Percentiles rank a stretch among this genome's conserved stretches.
phyloP scores from a whole-genome alignment of 2,329 filamentous ascomycete genomes.

The Huntiella omanensis region DNA sequence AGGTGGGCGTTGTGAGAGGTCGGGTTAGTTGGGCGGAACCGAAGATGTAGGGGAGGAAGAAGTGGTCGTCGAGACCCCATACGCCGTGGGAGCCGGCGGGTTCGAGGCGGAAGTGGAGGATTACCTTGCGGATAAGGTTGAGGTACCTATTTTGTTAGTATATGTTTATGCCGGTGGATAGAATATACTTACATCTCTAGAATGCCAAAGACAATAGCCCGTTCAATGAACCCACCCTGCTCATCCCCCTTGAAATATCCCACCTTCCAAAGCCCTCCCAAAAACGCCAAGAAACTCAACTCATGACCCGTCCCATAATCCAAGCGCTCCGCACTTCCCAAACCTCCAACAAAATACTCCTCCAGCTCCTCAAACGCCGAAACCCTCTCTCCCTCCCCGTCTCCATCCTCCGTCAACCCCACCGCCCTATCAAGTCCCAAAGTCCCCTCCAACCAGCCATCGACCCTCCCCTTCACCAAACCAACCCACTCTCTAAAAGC shows the following conservation, averaged over 20 bases:
- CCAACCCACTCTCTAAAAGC: conserved; percentile 75
- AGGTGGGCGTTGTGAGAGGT: conserved; percentile 27
- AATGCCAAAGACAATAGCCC: conserved; percentile 62
- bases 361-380: conserved; percentile 15
- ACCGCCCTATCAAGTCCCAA: conserved; percentile 14
- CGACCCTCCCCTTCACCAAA: conserved; percentile 41
- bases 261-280: conserved; percentile 82
- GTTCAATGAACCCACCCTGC: conserved; percentile 41
- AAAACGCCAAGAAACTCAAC: conserved; percentile 79
- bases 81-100: conserved; percentile 93
- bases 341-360: conserved; percentile 61
- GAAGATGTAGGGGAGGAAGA: conserved; percentile 83
- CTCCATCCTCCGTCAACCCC: conserved; percentile 1
- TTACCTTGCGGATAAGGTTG: conserved; percentile 61
- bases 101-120: conserved; percentile 80
- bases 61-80: conserved; percentile 97
- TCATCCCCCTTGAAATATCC: conserved; percentile 49
- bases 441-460: conserved; percentile 28
- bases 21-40: conserved; percentile 79
- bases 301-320: conserved; percentile 97
- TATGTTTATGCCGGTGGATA: conserved; percentile 8
- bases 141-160: conserved; percentile 40
- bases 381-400: conserved; percentile 1
- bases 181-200: conserved; percentile 53
- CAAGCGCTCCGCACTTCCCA: conserved; percentile 72